Percentiles rank a stretch among this genome's conserved stretches.
These are phyloP conservation scores for Sherardia arvensis DNA, from an alignment of 257 asterid genomes.

Conservation along the genomic window DNA sequence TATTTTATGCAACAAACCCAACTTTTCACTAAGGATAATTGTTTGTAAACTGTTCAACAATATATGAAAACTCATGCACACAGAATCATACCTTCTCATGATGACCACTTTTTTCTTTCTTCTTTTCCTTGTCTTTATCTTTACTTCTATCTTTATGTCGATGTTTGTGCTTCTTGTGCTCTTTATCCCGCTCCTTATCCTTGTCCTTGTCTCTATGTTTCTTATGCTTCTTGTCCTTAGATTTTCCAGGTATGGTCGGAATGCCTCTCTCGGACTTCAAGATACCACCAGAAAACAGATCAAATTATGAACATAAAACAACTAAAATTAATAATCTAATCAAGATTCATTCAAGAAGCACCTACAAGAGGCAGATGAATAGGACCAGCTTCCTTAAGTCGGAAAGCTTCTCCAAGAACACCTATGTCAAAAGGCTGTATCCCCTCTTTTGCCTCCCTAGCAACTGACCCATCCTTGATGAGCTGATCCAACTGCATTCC, in stretches of 20 bases:
- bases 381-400: slow-evolving; percentile 68
- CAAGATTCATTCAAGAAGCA: slow-evolving; percentile 14
- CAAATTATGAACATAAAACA: not conserved
- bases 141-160: slow-evolving; percentile 80
- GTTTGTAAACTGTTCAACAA: too few relatives aligned
- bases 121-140: slow-evolving; percentile 43
- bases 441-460: slow-evolving; percentile 51
- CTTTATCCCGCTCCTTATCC: slow-evolving; percentile 55
- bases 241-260: slow-evolving; percentile 79
- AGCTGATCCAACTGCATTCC: slow-evolving; percentile 93
- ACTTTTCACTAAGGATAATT: not conserved
- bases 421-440: slow-evolving; percentile 77
- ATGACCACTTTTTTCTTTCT: slow-evolving; percentile 65
- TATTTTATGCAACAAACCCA: not conserved
- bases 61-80: not conserved
- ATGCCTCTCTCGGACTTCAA: slow-evolving; percentile 82
- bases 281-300: slow-evolving; percentile 19
- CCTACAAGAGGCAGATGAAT: slow-evolving; percentile 74
- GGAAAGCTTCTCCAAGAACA: slow-evolving; percentile 74
- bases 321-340: not conserved
- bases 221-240: slow-evolving; percentile 87
- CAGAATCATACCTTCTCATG: slow-evolving; percentile 57
- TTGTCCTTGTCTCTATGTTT: slow-evolving; percentile 76
- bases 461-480: slow-evolving; percentile 46
- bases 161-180: slow-evolving; percentile 89